These are phyloP conservation scores for Larix kaempferi DNA, from an alignment of 75 land plant species.

Conservation along the genomic window DNA sequence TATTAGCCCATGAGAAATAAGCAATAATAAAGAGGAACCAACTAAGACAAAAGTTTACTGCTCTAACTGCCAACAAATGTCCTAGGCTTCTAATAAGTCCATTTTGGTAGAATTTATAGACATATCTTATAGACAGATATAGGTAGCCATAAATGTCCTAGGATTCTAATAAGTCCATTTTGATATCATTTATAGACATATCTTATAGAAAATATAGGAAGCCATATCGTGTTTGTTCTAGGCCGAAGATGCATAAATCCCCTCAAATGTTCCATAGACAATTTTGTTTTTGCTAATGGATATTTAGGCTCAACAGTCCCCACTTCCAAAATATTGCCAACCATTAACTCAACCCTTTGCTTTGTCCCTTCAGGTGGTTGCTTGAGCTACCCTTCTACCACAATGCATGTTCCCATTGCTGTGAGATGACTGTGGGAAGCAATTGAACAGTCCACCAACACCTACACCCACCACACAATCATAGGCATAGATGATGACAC, in stretches of 20 bases:
- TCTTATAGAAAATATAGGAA: neutral
- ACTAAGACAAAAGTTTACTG: too few species aligned
- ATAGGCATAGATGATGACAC: neutral
- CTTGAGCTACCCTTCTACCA: conserved; percentile 77
- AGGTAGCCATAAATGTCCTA: too few species aligned
- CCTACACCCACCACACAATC: conserved; percentile 16
- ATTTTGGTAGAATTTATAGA: neutral
- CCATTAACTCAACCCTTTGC: conserved; percentile 82
- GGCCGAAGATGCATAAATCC: conserved; percentile 71
- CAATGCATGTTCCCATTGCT: conserved; percentile 75
- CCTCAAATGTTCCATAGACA: conserved; percentile 73
- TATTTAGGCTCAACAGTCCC: conserved; percentile 76
- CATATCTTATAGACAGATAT: neutral
- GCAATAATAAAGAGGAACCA: too few species aligned
- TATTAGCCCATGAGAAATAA: too few species aligned
- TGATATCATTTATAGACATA: neutral
- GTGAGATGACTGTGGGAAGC: conserved; percentile 46
- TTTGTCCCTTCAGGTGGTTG: conserved; percentile 73
- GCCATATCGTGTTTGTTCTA: conserved; percentile 81
- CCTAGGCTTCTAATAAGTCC: too few species aligned
- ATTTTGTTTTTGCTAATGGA: conserved; percentile 79
- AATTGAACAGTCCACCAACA: conserved; percentile 62
- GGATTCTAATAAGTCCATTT: too few species aligned
- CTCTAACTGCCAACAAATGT: too few species aligned
- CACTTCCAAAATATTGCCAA: conserved; percentile 53